Evolutionary conservation across 2,329 filamentous ascomycete genomes (phyloP), one percentile per base, ranked within the genome.

Genomic region (Trichophyton equinum): DNA sequence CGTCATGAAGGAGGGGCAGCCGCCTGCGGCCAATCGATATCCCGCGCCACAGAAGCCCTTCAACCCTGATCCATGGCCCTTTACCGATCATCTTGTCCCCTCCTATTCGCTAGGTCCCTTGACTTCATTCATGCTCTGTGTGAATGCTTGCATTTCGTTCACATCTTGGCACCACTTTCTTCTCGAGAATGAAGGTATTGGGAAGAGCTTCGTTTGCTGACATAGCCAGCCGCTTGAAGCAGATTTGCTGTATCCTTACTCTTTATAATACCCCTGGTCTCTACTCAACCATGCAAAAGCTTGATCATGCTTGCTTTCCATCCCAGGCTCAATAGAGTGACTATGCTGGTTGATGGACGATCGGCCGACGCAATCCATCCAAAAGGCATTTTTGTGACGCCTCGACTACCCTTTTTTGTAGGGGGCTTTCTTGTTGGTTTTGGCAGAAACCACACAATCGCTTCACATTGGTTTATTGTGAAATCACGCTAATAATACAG

Each of bases 21-120:
- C 55, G 33, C 36, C 33, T 57, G 55, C 55, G 55, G 40, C 55
- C 55, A 57, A 44, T 44, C 55, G 55, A 57, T 57, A 57, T 25
- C 40, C 20, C 25, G 40, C 55, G 36, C 55, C 55, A 57, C 55
- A 15, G 44, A 42, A 5, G 9, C 36, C 18, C 15, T 33, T 55
- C 25, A 56, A 38, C 53, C 27, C 8, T 36, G 30, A 40, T 36
- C 30, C 53, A 20, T 56, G 27, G 36, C 53, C 27, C 36, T 40
- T 36, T 22, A 40, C 53, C 27, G 27, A 36, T 56, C 53, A 22
- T 11, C 11, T 36, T 27, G 36, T 13, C 9, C 9, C 4, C 11
- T 56, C n/a, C 36, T 27, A 56, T 56, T 56, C 55, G 36, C 33
- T 18, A 44, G n/a, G 40, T 2, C 18, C n/a, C 13, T 18, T 1